Percentiles rank a stretch among this genome's conserved stretches.
Conservation (phyloP, 192 early-diverging fungal genomes). For the Mortierella antarctica region DNA sequence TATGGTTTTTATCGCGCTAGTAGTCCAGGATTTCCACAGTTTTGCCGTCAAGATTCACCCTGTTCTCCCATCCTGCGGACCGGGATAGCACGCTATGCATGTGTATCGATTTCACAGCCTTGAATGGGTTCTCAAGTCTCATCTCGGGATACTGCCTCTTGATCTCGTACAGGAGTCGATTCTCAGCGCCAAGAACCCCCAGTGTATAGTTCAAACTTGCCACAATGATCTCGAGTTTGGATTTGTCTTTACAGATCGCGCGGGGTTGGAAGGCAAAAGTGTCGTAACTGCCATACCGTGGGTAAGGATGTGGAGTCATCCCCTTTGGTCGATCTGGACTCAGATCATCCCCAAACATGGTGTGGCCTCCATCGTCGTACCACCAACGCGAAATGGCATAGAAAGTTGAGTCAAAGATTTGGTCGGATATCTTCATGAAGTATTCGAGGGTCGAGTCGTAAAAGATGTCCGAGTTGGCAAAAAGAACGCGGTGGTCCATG, state of each 20-base stretch:
- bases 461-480: slow-evolving; percentile 22
- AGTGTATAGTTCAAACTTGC: slow-evolving; percentile 8
- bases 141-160: slow-evolving; percentile 10
- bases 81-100: neutral
- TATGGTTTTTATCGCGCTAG: no score
- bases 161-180: slow-evolving; percentile 21
- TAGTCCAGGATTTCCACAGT: no score
- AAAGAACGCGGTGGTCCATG: neutral
- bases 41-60: neutral
- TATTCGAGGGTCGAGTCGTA: slow-evolving; percentile 17
- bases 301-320: neutral
- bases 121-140: neutral
- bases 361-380: neutral
- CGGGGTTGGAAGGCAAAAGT: slow-evolving; percentile 4
- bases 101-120: neutral
- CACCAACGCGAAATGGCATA: slow-evolving; percentile 18
- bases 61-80: neutral
- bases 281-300: slow-evolving; percentile 11
- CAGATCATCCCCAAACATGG: no score
- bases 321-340: no score
- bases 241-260: slow-evolving; percentile 3
- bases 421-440: slow-evolving; percentile 5
- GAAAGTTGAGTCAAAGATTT: slow-evolving; percentile 4
- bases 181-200: slow-evolving; percentile 11
- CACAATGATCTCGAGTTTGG: neutral